phyloP scores from a whole-genome alignment of 352 stramenopile species.

The Nothophytophthora sp. region DNA sequence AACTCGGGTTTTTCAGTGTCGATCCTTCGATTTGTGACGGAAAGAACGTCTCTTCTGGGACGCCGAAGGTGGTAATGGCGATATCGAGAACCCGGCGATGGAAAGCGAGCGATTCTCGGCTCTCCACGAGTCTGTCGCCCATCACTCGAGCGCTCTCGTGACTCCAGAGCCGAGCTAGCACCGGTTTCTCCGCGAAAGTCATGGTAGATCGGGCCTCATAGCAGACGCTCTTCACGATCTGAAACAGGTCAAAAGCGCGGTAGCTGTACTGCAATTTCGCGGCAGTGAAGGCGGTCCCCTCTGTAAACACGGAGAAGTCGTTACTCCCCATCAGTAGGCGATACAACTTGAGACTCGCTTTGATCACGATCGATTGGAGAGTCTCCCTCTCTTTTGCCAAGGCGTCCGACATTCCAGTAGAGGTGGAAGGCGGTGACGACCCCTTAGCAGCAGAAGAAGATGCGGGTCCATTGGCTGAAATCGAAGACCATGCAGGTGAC shows the following conservation, averaged over 20 bases:
- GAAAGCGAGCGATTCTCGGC: slow-evolving; percentile 34
- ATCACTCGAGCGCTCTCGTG: slow-evolving; percentile 64
- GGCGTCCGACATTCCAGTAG: background rate
- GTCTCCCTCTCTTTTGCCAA: slow-evolving; percentile 34
- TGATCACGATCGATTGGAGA: slow-evolving; percentile 44
- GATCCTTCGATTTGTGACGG: slow-evolving; percentile 9
- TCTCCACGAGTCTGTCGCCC: slow-evolving; percentile 48
- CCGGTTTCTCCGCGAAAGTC: slow-evolving; percentile 43
- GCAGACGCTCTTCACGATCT: slow-evolving; percentile 47
- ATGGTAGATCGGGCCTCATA: slow-evolving; percentile 33
- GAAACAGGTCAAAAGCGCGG: slow-evolving; percentile 36
- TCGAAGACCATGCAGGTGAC: background rate
- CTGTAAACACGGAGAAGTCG: slow-evolving; percentile 26
- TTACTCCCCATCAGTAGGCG: slow-evolving; percentile 35
- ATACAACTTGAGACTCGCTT: slow-evolving; percentile 56
- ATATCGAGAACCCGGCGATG: slow-evolving; percentile 49
- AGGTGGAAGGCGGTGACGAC: background rate
- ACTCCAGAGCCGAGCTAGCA: slow-evolving; percentile 66
- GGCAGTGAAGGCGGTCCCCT: slow-evolving; percentile 8
- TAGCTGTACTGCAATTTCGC: slow-evolving; percentile 63
- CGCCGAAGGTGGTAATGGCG: slow-evolving; percentile 40
- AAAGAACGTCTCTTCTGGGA: slow-evolving; percentile 46
- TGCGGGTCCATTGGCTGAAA: background rate
- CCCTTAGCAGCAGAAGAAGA: background rate
- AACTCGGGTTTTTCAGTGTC: slow-evolving; percentile 13